These are phyloP conservation scores for Lactifluus volemus DNA, from an alignment of 768 basidiomycete genomes.

Conservation along the genomic window DNA sequence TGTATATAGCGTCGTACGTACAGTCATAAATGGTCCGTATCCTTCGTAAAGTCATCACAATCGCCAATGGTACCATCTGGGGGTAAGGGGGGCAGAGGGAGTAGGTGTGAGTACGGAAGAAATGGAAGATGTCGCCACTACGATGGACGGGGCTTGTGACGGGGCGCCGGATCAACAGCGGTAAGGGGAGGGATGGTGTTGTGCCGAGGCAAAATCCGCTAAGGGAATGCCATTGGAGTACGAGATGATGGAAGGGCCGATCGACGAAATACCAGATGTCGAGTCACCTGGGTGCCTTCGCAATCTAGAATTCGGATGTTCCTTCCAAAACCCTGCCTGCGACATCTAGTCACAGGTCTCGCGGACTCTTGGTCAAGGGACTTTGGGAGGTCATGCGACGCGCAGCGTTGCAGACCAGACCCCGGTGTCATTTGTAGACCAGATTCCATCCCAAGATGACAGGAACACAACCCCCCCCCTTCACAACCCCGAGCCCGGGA, in stretches of 20 bases:
- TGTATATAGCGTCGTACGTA: slow-evolving; percentile 15
- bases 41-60: slow-evolving; percentile 19
- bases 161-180: slow-evolving; percentile 17
- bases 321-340: slow-evolving; percentile 29
- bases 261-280: slow-evolving; percentile 23
- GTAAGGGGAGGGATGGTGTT: slow-evolving; percentile 9
- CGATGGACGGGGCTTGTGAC: slow-evolving; percentile 6
- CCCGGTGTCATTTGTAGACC: slow-evolving; percentile 26
- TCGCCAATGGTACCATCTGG: slow-evolving; percentile 11
- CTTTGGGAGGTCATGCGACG: slow-evolving; percentile 23
- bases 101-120: slow-evolving; percentile 13
- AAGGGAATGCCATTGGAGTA: slow-evolving; percentile 19
- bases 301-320: slow-evolving; percentile 28
- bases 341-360: slow-evolving; percentile 32
- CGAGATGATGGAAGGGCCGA: slow-evolving; percentile 23
- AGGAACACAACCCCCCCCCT: slow-evolving; percentile 15
- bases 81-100: slow-evolving; percentile 1
- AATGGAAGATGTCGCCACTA: slow-evolving; percentile 14
- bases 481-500: slow-evolving; percentile 7
- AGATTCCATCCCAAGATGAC: slow-evolving; percentile 18
- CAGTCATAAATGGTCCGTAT: slow-evolving; percentile 21
- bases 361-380: slow-evolving; percentile 20
- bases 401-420: slow-evolving; percentile 29
- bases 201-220: slow-evolving; percentile 15
- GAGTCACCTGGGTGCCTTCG: slow-evolving; percentile 17